A percentile compares a stretch with the other conserved stretches of the same genome.
phyloP scores from a whole-genome alignment of 169 alveolate genomes.

The Babesia bovis region DNA sequence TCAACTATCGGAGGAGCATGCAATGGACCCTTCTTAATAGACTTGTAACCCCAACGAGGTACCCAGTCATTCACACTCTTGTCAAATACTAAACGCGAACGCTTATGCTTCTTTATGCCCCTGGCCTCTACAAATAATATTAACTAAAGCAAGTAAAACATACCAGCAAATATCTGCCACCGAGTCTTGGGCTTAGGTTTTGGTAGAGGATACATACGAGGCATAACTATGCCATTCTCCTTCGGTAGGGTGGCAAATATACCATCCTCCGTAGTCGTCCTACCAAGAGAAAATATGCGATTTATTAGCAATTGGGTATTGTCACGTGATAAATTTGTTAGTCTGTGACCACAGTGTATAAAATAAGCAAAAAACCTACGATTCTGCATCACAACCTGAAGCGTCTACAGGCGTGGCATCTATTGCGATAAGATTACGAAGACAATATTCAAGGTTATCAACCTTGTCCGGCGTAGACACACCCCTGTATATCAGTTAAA shows the following conservation, averaged over 20 bases:
- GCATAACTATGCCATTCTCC: constrained; percentile 52
- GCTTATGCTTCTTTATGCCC: constrained; percentile 74
- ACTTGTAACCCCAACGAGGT: constrained; percentile 79
- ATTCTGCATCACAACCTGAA: constrained; percentile 2
- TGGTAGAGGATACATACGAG: constrained; percentile 69
- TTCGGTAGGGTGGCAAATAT: constrained; percentile 55
- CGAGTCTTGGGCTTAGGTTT: constrained; percentile 66
- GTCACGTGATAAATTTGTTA: constrained; percentile 27
- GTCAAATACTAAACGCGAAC: constrained; percentile 73
- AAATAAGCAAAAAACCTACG: constrained; percentile 13
- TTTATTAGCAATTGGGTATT: constrained; percentile 56
- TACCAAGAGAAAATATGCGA: constrained; percentile 40
- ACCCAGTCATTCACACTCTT: constrained; percentile 74
- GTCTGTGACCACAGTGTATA: background rate
- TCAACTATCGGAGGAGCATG: constrained; percentile 59
- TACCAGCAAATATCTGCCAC: constrained; percentile 77
- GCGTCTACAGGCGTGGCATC: constrained; percentile 60
- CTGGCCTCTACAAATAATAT: constrained; percentile 42
- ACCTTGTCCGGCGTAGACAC: constrained; percentile 36
- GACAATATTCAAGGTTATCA: constrained; percentile 64
- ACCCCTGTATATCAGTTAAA: background rate
- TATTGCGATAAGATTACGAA: constrained; percentile 58
- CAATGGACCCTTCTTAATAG: constrained; percentile 47
- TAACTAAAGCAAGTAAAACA: background rate
- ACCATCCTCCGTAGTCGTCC: constrained; percentile 60